Evolutionary conservation across 345 rosid species (phyloP).

Genomic region (Hibiscus tridactylites): DNA sequence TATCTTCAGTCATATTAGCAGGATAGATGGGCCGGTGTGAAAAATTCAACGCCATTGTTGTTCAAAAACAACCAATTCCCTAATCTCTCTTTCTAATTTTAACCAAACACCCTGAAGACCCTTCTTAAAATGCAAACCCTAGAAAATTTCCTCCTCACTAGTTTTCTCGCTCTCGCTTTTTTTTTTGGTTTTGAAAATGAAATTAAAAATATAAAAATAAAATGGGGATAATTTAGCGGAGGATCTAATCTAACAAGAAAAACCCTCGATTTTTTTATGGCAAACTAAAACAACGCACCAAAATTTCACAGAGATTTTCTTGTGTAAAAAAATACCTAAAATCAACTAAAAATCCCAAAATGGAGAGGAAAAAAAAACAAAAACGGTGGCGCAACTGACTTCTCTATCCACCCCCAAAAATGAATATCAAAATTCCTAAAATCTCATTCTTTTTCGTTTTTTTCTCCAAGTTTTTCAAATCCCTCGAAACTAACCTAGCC

Average conservation of each 20-base stretch:
- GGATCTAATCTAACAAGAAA: constrained; percentile 16
- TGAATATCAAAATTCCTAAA: not conserved
- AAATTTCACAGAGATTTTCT: constrained; percentile 27
- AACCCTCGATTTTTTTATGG: constrained; percentile 36
- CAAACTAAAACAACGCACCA: constrained; percentile 39
- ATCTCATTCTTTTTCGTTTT: not conserved
- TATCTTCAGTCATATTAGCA: constrained; percentile 56
- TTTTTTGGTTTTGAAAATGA: constrained; percentile 3
- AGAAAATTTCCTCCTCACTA: not conserved
- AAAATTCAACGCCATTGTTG: constrained; percentile 75
- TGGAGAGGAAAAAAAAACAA: not conserved
- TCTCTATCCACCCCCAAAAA: not conserved
- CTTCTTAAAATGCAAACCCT: not conserved
- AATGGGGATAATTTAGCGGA: not conserved
- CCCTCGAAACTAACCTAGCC: constrained; percentile 1
- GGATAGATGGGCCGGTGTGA: constrained; percentile 63
- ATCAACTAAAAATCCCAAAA: constrained; percentile 10
- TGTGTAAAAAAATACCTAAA: constrained; percentile 12
- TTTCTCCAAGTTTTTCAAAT: not conserved
- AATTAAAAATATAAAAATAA: not conserved
- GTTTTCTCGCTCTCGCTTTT: not conserved
- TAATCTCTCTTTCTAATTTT: constrained; percentile 3
- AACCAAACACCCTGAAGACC: constrained; percentile 8
- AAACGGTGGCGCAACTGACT: not conserved
- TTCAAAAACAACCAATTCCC: constrained; percentile 18